phyloP scores from a whole-genome alignment of 495 filamentous ascomycete species.

The Aspergillus wentii region DNA sequence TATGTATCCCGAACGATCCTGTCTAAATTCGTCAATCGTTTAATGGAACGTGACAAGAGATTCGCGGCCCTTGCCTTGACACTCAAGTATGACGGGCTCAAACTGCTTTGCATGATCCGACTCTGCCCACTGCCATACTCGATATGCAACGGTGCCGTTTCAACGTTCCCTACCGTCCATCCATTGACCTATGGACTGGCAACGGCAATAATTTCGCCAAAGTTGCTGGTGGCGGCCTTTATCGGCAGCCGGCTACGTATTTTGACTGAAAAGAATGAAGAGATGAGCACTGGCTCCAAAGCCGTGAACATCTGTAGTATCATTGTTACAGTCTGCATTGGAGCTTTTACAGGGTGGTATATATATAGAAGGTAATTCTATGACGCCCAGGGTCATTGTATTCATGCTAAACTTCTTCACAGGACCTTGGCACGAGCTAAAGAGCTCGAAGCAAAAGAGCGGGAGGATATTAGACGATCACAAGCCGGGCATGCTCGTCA shows the following conservation, averaged over 20 bases:
- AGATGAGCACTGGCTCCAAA: slow-evolving; percentile 49
- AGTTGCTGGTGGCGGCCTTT: slow-evolving; percentile 88
- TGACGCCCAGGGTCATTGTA: background rate
- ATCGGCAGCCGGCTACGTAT: slow-evolving; percentile 68
- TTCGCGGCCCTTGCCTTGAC: slow-evolving; percentile 67
- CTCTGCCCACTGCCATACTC: slow-evolving; percentile 94
- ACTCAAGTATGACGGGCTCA: slow-evolving; percentile 76
- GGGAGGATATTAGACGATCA: slow-evolving; percentile 40
- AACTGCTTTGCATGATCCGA: slow-evolving; percentile 86
- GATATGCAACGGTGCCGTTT: slow-evolving; percentile 87
- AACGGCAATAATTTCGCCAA: slow-evolving; percentile 72
- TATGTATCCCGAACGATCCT: slow-evolving; percentile 73
- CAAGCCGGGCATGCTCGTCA: slow-evolving; percentile 35
- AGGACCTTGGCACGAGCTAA: slow-evolving; percentile 77
- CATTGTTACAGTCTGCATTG: slow-evolving; percentile 61
- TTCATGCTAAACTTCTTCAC: slow-evolving; percentile 3
- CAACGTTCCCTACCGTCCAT: slow-evolving; percentile 84
- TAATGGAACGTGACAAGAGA: slow-evolving; percentile 77
- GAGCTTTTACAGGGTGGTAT: slow-evolving; percentile 70
- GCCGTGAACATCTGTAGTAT: slow-evolving; percentile 81
- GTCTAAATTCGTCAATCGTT: slow-evolving; percentile 66
- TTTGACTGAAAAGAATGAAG: slow-evolving; percentile 63
- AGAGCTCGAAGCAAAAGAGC: slow-evolving; percentile 81
- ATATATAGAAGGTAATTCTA: slow-evolving; percentile 66
- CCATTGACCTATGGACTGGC: slow-evolving; percentile 72